Evolutionary conservation across 345 rosid genomes (phyloP), one percentile per base, ranked within the genome.

Genomic region (Rhodamnia argentea): DNA sequence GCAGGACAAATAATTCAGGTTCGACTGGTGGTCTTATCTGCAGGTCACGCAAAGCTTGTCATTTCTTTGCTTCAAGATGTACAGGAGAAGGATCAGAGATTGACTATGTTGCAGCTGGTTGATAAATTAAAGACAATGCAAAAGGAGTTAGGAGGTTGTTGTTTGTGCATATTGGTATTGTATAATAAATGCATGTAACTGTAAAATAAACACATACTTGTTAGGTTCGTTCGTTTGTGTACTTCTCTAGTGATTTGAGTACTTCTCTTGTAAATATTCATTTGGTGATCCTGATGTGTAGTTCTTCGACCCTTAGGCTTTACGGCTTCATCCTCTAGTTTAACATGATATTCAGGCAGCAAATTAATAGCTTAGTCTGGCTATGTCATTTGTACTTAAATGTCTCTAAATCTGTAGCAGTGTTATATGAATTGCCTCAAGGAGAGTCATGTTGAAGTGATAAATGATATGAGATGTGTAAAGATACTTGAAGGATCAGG

Each of bases 51-150:
- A 58, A 92, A 90, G 89, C 86, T 90, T 56, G 86, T 97, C 86
- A 90, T 97, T 87, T 95, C 98, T 18, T 87, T 96, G 92, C 92
- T 97, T 83, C 96, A 92, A 91, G 96, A 93, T 86, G 87, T 86
- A 89, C 93, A 88, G 86, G 93, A 92, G 50, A 94, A 93, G 86
- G 96, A 95, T 89, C 95, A 94, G 90, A 94, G 98, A 90, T 82
- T 90, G 89, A 97, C 99, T 15, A 87, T 94, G 98, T 90, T 97
- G 90, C 98, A 97, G 88, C 87, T 97, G 91, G 94, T 95, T 70
- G 99, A 97, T 87, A 97, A 93, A 92, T 85, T 97, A 88, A 97
- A 95, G 92, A 88, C 32, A 62, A 94, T 91, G 93, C 96, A 90
- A 85, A 96, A 93, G 89, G 92, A 93, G 89, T 90, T 92, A 93